Base-by-base conservation (phyloP, 176 grass and related monocot species). In the Cocos nucifera region DNA sequence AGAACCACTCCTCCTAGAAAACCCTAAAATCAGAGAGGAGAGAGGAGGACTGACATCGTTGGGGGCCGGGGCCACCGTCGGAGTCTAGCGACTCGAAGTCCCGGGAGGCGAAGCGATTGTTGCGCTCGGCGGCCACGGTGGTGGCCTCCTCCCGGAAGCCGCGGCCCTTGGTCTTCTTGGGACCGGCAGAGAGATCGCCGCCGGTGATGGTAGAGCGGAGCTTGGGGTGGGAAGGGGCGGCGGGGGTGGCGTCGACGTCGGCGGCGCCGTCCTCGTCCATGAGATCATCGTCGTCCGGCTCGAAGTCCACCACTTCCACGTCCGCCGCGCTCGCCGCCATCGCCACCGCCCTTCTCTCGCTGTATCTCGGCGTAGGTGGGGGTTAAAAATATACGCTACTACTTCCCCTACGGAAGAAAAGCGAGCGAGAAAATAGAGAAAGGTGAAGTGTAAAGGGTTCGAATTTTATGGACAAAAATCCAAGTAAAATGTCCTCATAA, bases 221-320 rank as follows among this genome's bases (percentile, higher is more conserved):
- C 63, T 76, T 88, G 58, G 68, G 35, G 10, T 44, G 35, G 35
- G 35, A 44, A 12, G 35, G 72, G 2, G 58, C 82, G 21, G 60
- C 62, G 18, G 64, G 78, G 9, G 61, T 51, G 21, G 77, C 81
- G 6, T 89, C 85, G 52, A 54, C 56, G 23, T 57, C 77, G 8
- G 35, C 66, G 17, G 60, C 49, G 17, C 39, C 75, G 2, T 97
- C 86, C 75, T 91, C 92, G 75, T 97, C 92, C 86, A 90, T 90
- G 53, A 97, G 86, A 66, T 97, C 92, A 22, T 97, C 92, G 24
- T 90, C 86, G 24, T 97, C 92, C 6, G 82, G 69, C 67, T 97
- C 81, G 75, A 88, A 97, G 54, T 97, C 92, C 19, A 97, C 87
- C 58, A 74, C 83, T 72, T 97, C 92, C 25, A 82, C 80, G 10